Evolutionary conservation across 352 stramenopile species (phyloP).

Genomic region (Pythium biforme): DNA sequence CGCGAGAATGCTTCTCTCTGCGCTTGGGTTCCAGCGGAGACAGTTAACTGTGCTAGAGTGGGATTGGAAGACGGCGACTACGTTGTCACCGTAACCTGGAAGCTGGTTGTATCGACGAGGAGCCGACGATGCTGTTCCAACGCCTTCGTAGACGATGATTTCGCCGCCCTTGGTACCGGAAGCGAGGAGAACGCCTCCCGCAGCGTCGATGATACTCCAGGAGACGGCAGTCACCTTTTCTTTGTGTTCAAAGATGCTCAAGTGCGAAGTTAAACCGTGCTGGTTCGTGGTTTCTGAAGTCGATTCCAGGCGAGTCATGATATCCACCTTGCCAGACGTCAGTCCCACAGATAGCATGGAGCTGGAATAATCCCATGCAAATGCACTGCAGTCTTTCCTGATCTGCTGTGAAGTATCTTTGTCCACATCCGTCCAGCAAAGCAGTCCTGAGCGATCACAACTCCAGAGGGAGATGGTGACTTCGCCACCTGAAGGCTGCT

Average conservation of each 20-base stretch:
- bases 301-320: slow-evolving; percentile 13
- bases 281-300: background rate
- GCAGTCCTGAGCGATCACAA: slow-evolving; percentile 25
- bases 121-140: background rate
- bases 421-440: slow-evolving; percentile 18
- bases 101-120: background rate
- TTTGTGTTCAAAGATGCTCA: slow-evolving; percentile 45
- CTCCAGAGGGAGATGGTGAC: slow-evolving; percentile 48
- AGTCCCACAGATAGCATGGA: slow-evolving; percentile 36
- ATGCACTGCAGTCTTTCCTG: slow-evolving; percentile 16
- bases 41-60: slow-evolving; percentile 47
- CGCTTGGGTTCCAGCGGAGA: slow-evolving; percentile 38
- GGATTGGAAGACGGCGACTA: slow-evolving; percentile 30
- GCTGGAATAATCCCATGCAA: slow-evolving; percentile 22
- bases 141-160: slow-evolving; percentile 47
- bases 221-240: slow-evolving; percentile 40
- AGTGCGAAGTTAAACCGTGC: background rate
- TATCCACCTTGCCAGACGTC: slow-evolving; percentile 44
- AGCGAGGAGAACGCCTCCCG: slow-evolving; percentile 24
- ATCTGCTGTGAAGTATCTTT: slow-evolving; percentile 3
- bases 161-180: slow-evolving; percentile 50
- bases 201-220: slow-evolving; percentile 31
- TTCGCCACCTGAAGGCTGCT: background rate
- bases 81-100: slow-evolving; percentile 17
- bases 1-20: slow-evolving; percentile 31